phyloP scores from a whole-genome alignment of 2,329 filamentous ascomycete species.

The Trichoderma hamatum region DNA sequence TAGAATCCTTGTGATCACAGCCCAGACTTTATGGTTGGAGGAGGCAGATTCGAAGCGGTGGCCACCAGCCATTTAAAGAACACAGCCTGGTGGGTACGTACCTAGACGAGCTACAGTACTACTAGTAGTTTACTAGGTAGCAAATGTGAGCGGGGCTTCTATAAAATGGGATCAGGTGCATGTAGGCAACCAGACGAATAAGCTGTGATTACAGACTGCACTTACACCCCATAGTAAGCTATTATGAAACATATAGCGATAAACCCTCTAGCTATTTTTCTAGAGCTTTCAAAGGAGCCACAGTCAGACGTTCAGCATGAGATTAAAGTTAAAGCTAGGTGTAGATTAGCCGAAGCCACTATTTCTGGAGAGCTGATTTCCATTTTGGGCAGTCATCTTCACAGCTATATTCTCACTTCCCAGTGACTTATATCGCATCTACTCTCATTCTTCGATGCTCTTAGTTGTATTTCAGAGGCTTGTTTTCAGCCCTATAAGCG shows the following conservation, averaged over 20 bases:
- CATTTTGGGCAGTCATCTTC: neutral
- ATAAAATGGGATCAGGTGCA: neutral
- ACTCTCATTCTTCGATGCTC: neutral
- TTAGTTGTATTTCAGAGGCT: neutral
- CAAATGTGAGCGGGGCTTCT: neutral
- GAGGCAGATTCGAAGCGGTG: slow-evolving; percentile 1
- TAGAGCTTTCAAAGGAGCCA: neutral
- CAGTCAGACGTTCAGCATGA: neutral
- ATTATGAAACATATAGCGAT: neutral
- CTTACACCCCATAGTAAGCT: neutral
- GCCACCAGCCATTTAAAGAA: slow-evolving; percentile 1
- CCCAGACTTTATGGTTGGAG: neutral
- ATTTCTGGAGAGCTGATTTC: neutral
- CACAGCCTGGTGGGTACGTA: slow-evolving; percentile 17
- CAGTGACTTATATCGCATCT: neutral
- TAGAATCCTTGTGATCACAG: neutral
- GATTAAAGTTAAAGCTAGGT: neutral
- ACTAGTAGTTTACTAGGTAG: neutral
- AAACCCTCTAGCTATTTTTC: neutral
- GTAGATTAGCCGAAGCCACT: neutral
- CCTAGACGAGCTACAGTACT: too few species aligned
- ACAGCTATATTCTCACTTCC: neutral
- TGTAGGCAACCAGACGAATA: neutral
- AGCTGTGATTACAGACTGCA: neutral
- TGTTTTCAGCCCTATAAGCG: neutral